Conservation (phyloP, 768 basidiomycete species). For the Lentinus tigrinus region DNA sequence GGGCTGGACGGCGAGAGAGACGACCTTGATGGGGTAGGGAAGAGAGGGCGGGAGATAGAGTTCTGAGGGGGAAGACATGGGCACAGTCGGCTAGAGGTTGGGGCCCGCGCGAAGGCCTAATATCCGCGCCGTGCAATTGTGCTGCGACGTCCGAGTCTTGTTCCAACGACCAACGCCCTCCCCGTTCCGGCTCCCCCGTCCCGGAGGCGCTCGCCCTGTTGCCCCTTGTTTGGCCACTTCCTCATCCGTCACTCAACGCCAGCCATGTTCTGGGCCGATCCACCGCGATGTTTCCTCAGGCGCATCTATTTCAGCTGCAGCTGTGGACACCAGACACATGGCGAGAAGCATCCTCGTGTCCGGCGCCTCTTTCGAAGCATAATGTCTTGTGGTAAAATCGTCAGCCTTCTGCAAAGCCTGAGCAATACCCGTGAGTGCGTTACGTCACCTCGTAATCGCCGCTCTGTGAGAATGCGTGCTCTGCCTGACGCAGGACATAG, state of each 20-base stretch:
- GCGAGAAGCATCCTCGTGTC: too few relatives aligned
- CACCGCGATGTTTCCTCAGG: neutral
- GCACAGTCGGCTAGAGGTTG: neutral
- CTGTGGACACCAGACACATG: neutral
- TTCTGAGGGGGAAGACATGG: conserved; percentile 65
- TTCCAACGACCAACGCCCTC: neutral
- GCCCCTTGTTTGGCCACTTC: conserved; percentile 1
- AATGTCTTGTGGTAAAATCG: too few relatives aligned
- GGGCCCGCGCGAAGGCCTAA: conserved; percentile 2
- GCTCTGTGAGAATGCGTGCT: too few relatives aligned
- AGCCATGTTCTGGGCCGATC: neutral
- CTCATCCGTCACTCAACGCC: neutral
- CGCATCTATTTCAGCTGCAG: too few relatives aligned
- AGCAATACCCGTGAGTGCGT: too few relatives aligned
- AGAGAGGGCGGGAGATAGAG: conserved; percentile 75
- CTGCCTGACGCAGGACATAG: too few relatives aligned
- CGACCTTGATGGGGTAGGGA: conserved; percentile 84
- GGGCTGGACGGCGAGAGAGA: conserved; percentile 57
- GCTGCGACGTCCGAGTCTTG: neutral
- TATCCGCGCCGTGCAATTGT: conserved; percentile 3
- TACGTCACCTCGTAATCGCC: too few relatives aligned
- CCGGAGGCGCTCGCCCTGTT: conserved; percentile 6
- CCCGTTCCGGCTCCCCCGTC: neutral
- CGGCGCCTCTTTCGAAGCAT: too few relatives aligned
- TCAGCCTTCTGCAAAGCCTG: too few relatives aligned